Evolutionary conservation across 2,329 filamentous ascomycete genomes (phyloP).

Genomic region (Neopestalotiopsis sp.): DNA sequence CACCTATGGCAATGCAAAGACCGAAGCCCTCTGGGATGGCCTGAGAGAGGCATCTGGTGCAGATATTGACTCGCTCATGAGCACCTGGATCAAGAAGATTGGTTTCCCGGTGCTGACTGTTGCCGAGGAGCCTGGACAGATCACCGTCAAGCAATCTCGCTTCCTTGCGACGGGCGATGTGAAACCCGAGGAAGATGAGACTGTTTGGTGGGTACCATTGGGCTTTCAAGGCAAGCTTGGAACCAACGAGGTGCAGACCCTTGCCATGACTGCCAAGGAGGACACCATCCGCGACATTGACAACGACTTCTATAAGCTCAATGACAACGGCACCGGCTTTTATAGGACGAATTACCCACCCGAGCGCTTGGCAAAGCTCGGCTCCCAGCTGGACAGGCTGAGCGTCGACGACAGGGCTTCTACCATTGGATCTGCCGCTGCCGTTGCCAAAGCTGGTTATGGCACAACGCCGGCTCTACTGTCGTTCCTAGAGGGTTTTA

Average conservation of each 20-base stretch:
- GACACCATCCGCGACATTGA: conserved; percentile 78
- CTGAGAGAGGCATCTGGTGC: conserved; percentile 86
- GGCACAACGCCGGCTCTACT: conserved; percentile 82
- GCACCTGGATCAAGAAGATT: conserved; percentile 93
- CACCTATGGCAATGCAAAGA: conserved; percentile 88
- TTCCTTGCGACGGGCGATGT: conserved; percentile 93
- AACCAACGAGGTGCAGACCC: conserved; percentile 64
- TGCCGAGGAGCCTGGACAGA: conserved; percentile 80
- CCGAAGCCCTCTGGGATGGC: conserved; percentile 88
- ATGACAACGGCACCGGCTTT: conserved; percentile 85
- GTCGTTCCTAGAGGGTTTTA: conserved; percentile 84
- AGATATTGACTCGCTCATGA: conserved; percentile 87
- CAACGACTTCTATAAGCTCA: conserved; percentile 90
- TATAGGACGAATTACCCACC: conserved; percentile 94
- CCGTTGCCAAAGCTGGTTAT: conserved; percentile 86
- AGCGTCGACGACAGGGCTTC: conserved; percentile 91
- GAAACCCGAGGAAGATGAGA: conserved; percentile 87
- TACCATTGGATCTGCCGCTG: conserved; percentile 86
- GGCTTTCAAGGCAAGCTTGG: conserved; percentile 79
- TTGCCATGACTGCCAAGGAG: conserved; percentile 77
- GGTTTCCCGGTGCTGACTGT: conserved; percentile 92
- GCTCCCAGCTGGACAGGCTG: conserved; percentile 76
- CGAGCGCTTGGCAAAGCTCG: conserved; percentile 80
- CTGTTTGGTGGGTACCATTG: conserved; percentile 94
- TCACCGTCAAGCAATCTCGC: conserved; percentile 82